These are phyloP conservation scores for Castanea crenata DNA, from an alignment of 306 rosid genomes.

Conservation along the genomic window DNA sequence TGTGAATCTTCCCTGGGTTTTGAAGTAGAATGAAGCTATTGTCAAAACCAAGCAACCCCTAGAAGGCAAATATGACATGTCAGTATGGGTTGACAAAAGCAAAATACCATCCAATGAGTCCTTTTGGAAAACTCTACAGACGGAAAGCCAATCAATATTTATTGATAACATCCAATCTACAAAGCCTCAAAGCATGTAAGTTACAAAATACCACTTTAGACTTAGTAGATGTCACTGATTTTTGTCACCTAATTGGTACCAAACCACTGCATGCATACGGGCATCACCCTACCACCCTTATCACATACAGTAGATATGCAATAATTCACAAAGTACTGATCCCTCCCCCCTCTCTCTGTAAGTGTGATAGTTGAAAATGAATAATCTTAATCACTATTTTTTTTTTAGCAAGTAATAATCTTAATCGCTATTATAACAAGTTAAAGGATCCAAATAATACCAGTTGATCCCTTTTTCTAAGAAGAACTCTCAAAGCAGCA, in stretches of 20 bases:
- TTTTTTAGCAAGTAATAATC: not conserved
- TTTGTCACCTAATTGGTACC: not conserved
- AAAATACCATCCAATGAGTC: not conserved
- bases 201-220: not conserved
- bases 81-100: not conserved
- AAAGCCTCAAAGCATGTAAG: not conserved
- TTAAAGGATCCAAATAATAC: conserved; percentile 31
- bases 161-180: not conserved
- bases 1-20: not conserved
- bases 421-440: not conserved
- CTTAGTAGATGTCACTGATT: not conserved
- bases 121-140: not conserved
- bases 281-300: not conserved
- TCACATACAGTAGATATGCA: not conserved
- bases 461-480: conserved; percentile 57
- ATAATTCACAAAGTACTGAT: not conserved
- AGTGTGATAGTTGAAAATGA: not conserved
- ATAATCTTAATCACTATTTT: not conserved
- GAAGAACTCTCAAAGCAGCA: conserved; percentile 55
- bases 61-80: conserved; percentile 1
- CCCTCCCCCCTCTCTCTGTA: not conserved
- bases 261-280: not conserved
- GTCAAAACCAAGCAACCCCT: not conserved
- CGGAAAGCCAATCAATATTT: not conserved
- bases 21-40: not conserved